Base-by-base conservation (phyloP, 352 stramenopile species). In the Pythium dissotocum region DNA sequence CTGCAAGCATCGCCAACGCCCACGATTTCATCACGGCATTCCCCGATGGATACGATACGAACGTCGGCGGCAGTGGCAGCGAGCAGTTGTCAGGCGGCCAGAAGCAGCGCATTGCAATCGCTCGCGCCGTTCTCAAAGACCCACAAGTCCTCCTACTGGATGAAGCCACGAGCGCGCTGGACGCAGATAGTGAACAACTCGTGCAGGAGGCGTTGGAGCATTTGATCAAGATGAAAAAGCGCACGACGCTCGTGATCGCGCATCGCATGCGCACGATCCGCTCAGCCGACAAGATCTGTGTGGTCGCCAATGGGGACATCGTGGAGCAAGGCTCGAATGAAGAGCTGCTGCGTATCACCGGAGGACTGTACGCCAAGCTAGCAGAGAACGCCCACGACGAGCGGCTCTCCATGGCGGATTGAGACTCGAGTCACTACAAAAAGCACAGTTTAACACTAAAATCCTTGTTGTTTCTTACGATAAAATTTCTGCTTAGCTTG, bases 221-320 rank as follows among this genome's bases (percentile, higher is more conserved):
- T 46, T 61, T 89, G 36, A 71, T 86, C 69, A 69, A 73, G 33
- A 64, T 82, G 58, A 84, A 82, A 44, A 78, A 75, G 5, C 82
- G 82, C 13, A 98, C 93, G 26, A 97, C 89, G 10, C 75, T 99
- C 42, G 89, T 98, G 58, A 95, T 98, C 61, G 96, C 96, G 0
- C 95, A 99, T 74, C 86, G 96, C 32, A 80, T 99, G 49, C 94
- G 84, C 42, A 98, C 93, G 9, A 93, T 98, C 61, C 89, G 92
- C 64, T 85, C 97, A 72, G 96, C 94, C 42, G 93, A 99, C 78
- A 82, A 89, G 66, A 99, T 99, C 63, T 89, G 94, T 46, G 96
- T 99, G 6, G 77, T 99, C 53, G 77, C 97, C n/a, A 79, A 95
- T 21, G 97, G 97, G 9, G 77, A 80, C 57, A 88, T 99, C 26